Evolutionary conservation across 352 stramenopile genomes (phyloP).

Genomic region (Phytophthora pisi): DNA sequence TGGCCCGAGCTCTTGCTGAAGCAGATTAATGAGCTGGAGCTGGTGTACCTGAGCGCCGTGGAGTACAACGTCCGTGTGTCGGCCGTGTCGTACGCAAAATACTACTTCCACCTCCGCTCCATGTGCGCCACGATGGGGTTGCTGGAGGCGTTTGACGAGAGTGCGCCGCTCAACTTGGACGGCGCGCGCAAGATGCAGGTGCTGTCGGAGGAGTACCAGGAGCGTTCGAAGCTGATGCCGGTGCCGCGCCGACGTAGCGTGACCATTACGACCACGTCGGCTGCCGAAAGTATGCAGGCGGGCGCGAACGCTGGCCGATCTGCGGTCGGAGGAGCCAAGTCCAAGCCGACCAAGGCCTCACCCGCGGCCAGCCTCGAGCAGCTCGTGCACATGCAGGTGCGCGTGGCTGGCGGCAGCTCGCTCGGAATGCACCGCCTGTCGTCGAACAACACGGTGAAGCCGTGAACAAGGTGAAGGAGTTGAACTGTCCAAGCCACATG

Average conservation of each 20-base stretch:
- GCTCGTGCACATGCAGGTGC: slow-evolving; percentile 85
- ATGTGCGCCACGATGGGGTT: slow-evolving; percentile 93
- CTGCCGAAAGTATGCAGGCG: slow-evolving; percentile 36
- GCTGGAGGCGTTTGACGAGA: slow-evolving; percentile 75
- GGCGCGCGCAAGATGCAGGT: slow-evolving; percentile 89
- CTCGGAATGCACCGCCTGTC: slow-evolving; percentile 62
- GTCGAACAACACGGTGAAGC: slow-evolving; percentile 36
- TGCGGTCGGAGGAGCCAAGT: slow-evolving; percentile 22
- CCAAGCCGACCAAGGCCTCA: slow-evolving; percentile 49
- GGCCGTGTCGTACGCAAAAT: slow-evolving; percentile 90
- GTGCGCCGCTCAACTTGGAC: slow-evolving; percentile 79
- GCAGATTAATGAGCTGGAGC: slow-evolving; percentile 96
- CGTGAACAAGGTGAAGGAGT: slow-evolving; percentile 23
- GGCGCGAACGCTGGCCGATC: slow-evolving; percentile 23
- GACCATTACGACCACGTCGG: slow-evolving; percentile 74
- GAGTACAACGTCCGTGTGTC: slow-evolving; percentile 91
- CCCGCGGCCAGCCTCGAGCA: slow-evolving; percentile 80
- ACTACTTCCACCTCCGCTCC: slow-evolving; percentile 97
- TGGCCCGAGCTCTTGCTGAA: slow-evolving; percentile 90
- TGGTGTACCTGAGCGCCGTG: slow-evolving; percentile 91
- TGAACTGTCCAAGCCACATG: slow-evolving; percentile 20
- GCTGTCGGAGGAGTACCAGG: slow-evolving; percentile 86
- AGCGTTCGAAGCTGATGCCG: slow-evolving; percentile 80
- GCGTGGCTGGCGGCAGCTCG: slow-evolving; percentile 67
- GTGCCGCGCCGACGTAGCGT: slow-evolving; percentile 74